These are phyloP conservation scores for Pyrenochaeta sp. DNA, from an alignment of 2,329 filamentous ascomycete species.

Conservation along the genomic window DNA sequence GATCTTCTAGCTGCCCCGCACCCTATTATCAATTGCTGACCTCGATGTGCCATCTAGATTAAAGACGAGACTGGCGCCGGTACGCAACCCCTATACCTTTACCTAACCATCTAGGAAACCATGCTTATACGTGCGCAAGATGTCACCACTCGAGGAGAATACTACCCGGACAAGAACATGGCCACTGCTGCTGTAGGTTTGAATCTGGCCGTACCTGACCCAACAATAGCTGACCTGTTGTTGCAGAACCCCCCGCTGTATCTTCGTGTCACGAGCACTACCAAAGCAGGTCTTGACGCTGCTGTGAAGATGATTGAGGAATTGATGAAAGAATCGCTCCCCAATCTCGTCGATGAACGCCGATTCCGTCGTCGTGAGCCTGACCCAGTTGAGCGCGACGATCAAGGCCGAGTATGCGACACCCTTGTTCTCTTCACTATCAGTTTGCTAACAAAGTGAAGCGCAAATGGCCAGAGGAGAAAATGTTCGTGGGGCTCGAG, in stretches of 20 bases:
- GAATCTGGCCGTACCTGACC: neutral
- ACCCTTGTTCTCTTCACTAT: neutral
- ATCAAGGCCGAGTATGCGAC: slow-evolving; percentile 82
- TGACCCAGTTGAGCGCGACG: slow-evolving; percentile 85
- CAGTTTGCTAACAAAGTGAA: slow-evolving; percentile 51
- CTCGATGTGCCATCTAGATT: slow-evolving; percentile 90
- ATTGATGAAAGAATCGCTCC: slow-evolving; percentile 93
- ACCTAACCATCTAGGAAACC: slow-evolving; percentile 65
- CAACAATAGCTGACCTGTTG: neutral
- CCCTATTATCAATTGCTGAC: slow-evolving; percentile 92
- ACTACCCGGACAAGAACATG: slow-evolving; percentile 98
- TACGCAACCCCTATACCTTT: slow-evolving; percentile 81
- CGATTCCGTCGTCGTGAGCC: slow-evolving; percentile 85
- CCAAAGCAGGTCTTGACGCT: slow-evolving; percentile 87
- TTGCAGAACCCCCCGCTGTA: slow-evolving; percentile 87
- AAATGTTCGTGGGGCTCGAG: slow-evolving; percentile 88
- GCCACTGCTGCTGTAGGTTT: slow-evolving; percentile 80
- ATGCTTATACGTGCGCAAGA: slow-evolving; percentile 78
- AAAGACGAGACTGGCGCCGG: slow-evolving; percentile 99
- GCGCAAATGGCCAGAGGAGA: slow-evolving; percentile 99
- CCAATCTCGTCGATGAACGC: slow-evolving; percentile 92
- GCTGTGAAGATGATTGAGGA: slow-evolving; percentile 91
- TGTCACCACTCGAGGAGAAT: slow-evolving; percentile 97
- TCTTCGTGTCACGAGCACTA: slow-evolving; percentile 92
- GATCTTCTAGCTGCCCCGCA: slow-evolving; percentile 50